phyloP scores from a whole-genome alignment of 441 rosid genomes.

The Bocquillonia castaneifolia region DNA sequence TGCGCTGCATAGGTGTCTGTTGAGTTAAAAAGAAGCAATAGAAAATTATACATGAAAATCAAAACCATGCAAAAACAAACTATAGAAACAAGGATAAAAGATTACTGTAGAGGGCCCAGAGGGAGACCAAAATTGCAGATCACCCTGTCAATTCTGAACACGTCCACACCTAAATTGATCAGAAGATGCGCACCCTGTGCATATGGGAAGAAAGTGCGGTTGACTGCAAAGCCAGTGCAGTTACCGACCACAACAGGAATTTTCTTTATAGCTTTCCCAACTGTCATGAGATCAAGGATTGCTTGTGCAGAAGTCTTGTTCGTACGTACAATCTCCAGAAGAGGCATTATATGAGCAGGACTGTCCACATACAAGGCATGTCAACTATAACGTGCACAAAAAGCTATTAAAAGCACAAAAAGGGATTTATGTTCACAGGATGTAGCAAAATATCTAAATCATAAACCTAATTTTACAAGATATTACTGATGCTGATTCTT shows the following conservation, averaged over 20 bases:
- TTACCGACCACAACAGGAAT: constrained; percentile 94
- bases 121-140: constrained; percentile 84
- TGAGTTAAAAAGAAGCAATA: constrained; percentile 7
- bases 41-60: background rate
- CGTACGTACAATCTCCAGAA: constrained; percentile 86
- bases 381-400: constrained; percentile 14
- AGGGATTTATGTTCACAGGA: background rate
- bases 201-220: constrained; percentile 87
- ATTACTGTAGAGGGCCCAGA: constrained; percentile 91
- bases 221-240: constrained; percentile 95
- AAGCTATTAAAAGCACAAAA: background rate
- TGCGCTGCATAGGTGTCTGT: too few relatives aligned
- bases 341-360: constrained; percentile 97
- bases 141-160: constrained; percentile 76
- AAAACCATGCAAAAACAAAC: constrained; percentile 17
- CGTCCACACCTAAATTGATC: constrained; percentile 75
- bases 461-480: background rate
- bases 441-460: background rate
- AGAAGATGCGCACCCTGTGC: constrained; percentile 65
- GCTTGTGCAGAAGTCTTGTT: constrained; percentile 81
- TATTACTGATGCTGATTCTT: background rate
- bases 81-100: constrained; percentile 23
- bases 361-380: constrained; percentile 37
- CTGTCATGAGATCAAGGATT: constrained; percentile 82
- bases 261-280: constrained; percentile 82